Conservation (phyloP, 2,329 filamentous ascomycete species). For the Trichothecium roseum region DNA sequence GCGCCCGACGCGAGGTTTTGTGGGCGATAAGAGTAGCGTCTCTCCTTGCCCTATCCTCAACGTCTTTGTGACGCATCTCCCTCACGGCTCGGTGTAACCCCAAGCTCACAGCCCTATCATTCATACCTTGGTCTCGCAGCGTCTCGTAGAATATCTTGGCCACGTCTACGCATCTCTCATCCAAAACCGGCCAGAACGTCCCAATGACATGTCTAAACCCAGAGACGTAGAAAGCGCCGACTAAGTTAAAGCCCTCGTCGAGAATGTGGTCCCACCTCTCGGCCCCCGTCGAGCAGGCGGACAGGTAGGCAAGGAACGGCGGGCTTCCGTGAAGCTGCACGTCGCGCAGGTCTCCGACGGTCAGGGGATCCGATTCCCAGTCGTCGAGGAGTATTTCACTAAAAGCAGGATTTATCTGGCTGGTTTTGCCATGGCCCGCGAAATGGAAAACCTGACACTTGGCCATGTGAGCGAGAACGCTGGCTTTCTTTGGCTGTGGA, state of each 20-base stretch:
- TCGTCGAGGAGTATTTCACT: constrained; percentile 2
- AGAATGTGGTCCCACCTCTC: constrained; percentile 10
- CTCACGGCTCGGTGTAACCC: no score
- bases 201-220: constrained; percentile 30
- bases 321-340: constrained; percentile 11
- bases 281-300: background rate
- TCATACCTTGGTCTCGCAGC: constrained; percentile 3
- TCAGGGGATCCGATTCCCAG: background rate
- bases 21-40: no score
- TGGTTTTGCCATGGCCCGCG: background rate
- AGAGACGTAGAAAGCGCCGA: constrained; percentile 23
- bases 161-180: constrained; percentile 19
- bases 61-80: no score
- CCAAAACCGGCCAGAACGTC: constrained; percentile 26
- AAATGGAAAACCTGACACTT: background rate
- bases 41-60: no score
- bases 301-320: constrained; percentile 1
- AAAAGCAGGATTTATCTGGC: background rate
- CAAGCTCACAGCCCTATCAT: constrained; percentile 2
- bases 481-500: constrained; percentile 10
- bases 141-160: constrained; percentile 16
- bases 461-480: constrained; percentile 15
- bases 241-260: constrained; percentile 28
- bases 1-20: no score
- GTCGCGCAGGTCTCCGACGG: constrained; percentile 30